These are phyloP conservation scores for Rhizomucor miehei DNA, from an alignment of 371 early-diverging fungal genomes.

Conservation along the genomic window DNA sequence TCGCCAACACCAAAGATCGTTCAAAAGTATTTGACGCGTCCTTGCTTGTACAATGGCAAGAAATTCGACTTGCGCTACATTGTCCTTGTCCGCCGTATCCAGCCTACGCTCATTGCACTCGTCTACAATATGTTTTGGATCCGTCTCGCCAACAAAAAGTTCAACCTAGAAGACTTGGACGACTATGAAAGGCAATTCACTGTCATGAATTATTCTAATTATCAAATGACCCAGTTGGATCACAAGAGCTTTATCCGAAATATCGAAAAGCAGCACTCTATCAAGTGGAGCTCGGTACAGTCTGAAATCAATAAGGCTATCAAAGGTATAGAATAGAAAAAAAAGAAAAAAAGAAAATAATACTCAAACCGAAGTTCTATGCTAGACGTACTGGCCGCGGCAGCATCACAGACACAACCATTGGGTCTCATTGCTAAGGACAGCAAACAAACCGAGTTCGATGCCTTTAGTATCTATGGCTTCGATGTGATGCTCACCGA, in stretches of 20 bases:
- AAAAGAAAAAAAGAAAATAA: neutral
- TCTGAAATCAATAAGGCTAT: conserved; percentile 48
- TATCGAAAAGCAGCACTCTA: conserved; percentile 53
- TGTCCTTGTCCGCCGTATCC: conserved; percentile 44
- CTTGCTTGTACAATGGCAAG: conserved; percentile 59
- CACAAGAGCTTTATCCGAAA: conserved; percentile 56
- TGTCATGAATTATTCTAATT: conserved; percentile 58
- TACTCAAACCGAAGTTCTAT: neutral
- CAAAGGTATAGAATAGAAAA: conserved; percentile 32
- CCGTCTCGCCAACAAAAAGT: conserved; percentile 58
- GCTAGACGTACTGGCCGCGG: conserved; percentile 48
- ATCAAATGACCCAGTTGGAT: conserved; percentile 55
- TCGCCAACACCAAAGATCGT: conserved; percentile 47
- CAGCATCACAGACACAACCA: conserved; percentile 45
- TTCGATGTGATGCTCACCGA: conserved; percentile 58
- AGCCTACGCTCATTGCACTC: conserved; percentile 37
- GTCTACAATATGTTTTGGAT: conserved; percentile 64
- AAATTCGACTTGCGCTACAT: conserved; percentile 61
- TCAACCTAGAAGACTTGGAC: conserved; percentile 39
- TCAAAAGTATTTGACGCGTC: conserved; percentile 50
- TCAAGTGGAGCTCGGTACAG: conserved; percentile 48
- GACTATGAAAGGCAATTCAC: conserved; percentile 62
- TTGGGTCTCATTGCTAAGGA: conserved; percentile 32
- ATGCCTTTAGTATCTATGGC: conserved; percentile 53
- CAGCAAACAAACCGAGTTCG: conserved; percentile 17